Evolutionary conservation across 129 eudicot genomes (phyloP).

Genomic region (Escallonia rubra): DNA sequence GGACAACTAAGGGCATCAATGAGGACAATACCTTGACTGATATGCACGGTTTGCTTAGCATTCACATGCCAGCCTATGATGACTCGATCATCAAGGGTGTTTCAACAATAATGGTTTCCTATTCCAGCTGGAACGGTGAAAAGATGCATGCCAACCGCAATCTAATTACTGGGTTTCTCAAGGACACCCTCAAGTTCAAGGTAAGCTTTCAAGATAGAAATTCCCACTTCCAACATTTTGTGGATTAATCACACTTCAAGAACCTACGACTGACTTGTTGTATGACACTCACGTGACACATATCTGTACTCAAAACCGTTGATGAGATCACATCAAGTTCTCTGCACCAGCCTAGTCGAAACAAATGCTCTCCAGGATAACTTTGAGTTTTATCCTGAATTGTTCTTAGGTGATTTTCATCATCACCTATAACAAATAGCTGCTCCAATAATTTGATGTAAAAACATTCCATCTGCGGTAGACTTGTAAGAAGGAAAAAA

Average conservation of each 20-base stretch:
- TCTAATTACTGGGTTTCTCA: slow-evolving; percentile 67
- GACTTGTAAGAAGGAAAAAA: too few relatives aligned
- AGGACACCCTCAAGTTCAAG: slow-evolving; percentile 67
- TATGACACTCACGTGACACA: too few relatives aligned
- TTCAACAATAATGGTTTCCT: slow-evolving; percentile 81
- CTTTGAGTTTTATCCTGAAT: too few relatives aligned
- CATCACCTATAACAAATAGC: too few relatives aligned
- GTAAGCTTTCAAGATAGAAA: slow-evolving; percentile 16
- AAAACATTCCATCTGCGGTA: too few relatives aligned
- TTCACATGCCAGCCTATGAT: slow-evolving; percentile 86
- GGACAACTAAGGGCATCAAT: slow-evolving; percentile 71
- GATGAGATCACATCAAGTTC: background rate
- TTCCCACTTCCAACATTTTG: background rate
- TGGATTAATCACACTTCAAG: too few relatives aligned
- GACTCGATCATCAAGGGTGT: slow-evolving; percentile 77
- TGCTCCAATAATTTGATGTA: too few relatives aligned
- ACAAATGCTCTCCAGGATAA: background rate
- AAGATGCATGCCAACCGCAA: slow-evolving; percentile 78
- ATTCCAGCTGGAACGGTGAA: slow-evolving; percentile 76
- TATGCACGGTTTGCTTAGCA: slow-evolving; percentile 57
- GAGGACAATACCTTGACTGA: slow-evolving; percentile 59
- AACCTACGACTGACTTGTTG: too few relatives aligned
- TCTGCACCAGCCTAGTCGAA: background rate
- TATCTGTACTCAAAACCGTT: too few relatives aligned
- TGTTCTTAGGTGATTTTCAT: too few relatives aligned